A percentile compares a stretch with the other conserved stretches of the same genome.
phyloP scores from a whole-genome alignment of 148 eudicot genomes.

The Rhododendron mucronatum region DNA sequence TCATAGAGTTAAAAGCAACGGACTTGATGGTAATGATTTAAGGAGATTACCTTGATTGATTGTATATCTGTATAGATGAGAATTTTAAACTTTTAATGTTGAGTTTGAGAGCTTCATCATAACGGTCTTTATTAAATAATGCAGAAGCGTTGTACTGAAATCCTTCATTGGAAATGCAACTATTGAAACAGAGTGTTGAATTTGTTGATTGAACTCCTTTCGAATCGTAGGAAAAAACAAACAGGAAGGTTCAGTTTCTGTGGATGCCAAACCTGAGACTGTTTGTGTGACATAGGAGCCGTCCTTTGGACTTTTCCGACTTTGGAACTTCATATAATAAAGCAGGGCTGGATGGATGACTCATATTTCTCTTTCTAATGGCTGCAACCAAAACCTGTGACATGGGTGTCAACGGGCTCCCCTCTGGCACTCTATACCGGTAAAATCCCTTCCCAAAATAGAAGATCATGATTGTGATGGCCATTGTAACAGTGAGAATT shows the following conservation, averaged over 20 bases:
- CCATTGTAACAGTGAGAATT: constrained; percentile 15
- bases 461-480: constrained; percentile 14
- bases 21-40: not conserved
- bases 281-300: constrained; percentile 23
- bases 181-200: not conserved
- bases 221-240: not conserved
- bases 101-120: not conserved
- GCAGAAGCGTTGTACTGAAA: not conserved
- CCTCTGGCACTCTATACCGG: constrained; percentile 16
- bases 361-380: constrained; percentile 12
- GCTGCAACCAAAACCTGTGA: constrained; percentile 26
- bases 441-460: constrained; percentile 17
- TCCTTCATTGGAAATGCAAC: not conserved
- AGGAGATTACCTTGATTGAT: not conserved
- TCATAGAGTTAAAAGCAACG: not conserved
- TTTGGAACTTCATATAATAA: constrained; percentile 21
- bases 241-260: not conserved
- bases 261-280: constrained; percentile 20
- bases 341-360: constrained; percentile 9
- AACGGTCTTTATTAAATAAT: not conserved
- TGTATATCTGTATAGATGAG: not conserved
- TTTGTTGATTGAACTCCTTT: not conserved
- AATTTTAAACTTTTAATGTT: not conserved
- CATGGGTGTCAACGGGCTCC: constrained; percentile 22
- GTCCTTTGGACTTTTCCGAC: constrained; percentile 9